Evolutionary conservation across 2,329 filamentous ascomycete species (phyloP).

Genomic region (Fusarium nanum): DNA sequence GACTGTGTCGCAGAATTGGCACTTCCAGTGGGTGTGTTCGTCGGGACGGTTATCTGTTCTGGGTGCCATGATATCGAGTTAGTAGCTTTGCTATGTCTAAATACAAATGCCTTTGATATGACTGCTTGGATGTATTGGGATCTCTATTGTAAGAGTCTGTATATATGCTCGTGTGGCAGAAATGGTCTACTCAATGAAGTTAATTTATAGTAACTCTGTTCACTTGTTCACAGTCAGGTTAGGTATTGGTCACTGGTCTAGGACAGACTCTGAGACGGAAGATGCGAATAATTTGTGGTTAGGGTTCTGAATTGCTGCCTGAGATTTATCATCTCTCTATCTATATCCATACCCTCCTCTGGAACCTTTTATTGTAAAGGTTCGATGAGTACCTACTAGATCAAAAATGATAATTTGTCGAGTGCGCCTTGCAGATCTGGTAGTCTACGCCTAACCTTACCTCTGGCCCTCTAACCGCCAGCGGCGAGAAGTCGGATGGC

Average conservation of each 20-base stretch:
- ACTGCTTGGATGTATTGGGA: too few species aligned
- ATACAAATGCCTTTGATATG: too few species aligned
- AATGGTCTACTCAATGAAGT: too few species aligned
- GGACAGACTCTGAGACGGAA: fast-evolving
- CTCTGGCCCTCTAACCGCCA: background rate
- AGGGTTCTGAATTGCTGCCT: background rate
- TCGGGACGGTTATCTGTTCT: background rate
- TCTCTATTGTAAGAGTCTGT: too few species aligned
- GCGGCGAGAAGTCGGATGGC: background rate
- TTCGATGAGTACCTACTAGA: background rate
- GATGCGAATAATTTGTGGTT: background rate
- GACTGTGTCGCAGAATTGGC: background rate
- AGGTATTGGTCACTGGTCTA: fast-evolving
- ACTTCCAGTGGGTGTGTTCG: background rate
- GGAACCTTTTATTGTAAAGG: too few species aligned
- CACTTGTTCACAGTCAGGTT: too few species aligned
- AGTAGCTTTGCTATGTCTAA: fast-evolving
- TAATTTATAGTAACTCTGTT: too few species aligned
- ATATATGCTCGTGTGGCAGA: too few species aligned
- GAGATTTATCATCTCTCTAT: too few species aligned
- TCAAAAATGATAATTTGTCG: too few species aligned
- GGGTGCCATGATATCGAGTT: background rate
- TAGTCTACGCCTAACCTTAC: background rate
- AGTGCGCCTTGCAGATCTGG: too few species aligned
- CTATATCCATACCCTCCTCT: too few species aligned